Conservation (phyloP, 306 rosid species). For the Citrullus colocynthis region DNA sequence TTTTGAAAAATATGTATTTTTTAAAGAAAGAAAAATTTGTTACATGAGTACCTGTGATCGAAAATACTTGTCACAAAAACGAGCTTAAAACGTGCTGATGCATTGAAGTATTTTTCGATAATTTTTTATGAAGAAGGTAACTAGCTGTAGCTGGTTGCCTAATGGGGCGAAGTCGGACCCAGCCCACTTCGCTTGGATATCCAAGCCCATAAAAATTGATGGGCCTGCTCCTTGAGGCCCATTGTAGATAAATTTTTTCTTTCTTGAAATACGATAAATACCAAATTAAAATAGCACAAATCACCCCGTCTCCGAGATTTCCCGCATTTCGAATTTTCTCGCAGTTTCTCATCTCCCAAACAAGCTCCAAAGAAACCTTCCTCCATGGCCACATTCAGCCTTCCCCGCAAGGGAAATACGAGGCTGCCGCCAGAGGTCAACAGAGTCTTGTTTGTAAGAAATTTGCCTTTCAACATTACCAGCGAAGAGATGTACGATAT, state of each 20-base stretch:
- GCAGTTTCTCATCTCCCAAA: background rate
- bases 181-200: background rate
- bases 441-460: slow-evolving; percentile 75
- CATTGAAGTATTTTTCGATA: too few species aligned
- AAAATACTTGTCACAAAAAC: too few species aligned
- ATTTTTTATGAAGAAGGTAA: background rate
- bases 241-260: background rate
- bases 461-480: slow-evolving; percentile 87
- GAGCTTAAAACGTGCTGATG: too few species aligned
- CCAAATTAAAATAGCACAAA: too few species aligned
- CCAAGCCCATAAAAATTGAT: background rate
- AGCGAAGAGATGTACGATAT: slow-evolving; percentile 99
- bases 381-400: slow-evolving; percentile 72
- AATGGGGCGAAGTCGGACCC: background rate
- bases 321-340: background rate
- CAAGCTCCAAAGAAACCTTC: background rate
- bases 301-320: too few species aligned
- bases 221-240: background rate
- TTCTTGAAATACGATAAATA: too few species aligned
- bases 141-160: background rate
- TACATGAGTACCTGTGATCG: too few species aligned
- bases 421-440: slow-evolving; percentile 95
- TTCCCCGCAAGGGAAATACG: slow-evolving; percentile 70
- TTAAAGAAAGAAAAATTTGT: too few species aligned
- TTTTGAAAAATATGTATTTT: too few species aligned